Evolutionary conservation across 768 basidiomycete genomes (phyloP).

Genomic region (Hericium coralloides): DNA sequence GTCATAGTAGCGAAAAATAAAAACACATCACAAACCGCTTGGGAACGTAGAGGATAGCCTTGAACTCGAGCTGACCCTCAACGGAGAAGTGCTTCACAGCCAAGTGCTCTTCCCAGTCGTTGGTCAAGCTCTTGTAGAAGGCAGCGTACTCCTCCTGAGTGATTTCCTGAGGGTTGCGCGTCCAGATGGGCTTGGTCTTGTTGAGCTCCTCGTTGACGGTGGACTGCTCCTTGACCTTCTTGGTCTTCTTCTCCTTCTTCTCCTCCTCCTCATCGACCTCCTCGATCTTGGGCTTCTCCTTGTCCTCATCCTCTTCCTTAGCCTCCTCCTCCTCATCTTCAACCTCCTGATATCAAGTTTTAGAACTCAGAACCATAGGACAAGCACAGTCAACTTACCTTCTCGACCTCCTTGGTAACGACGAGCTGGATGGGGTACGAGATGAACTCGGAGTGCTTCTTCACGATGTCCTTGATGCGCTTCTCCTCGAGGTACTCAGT

Average conservation of each 20-base stretch:
- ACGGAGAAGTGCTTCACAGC: slow-evolving; percentile 99
- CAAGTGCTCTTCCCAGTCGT: slow-evolving; percentile 99
- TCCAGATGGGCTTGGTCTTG: slow-evolving; percentile 99
- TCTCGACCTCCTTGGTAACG: slow-evolving; percentile 98
- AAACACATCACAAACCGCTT: slow-evolving; percentile 57
- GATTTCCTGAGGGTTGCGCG: slow-evolving; percentile 94
- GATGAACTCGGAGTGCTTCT: slow-evolving; percentile 99
- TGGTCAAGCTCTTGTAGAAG: slow-evolving; percentile 99
- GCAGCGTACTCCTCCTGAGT: slow-evolving; percentile 85
- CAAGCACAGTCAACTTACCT: slow-evolving; percentile 46
- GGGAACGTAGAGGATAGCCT: slow-evolving; percentile 96
- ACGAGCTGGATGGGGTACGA: slow-evolving; percentile 99
- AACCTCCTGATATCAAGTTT: slow-evolving; percentile 53
- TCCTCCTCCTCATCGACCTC: slow-evolving; percentile 72
- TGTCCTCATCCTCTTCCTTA: slow-evolving; percentile 64
- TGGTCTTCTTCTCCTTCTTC: slow-evolving; percentile 77
- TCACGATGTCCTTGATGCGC: slow-evolving; percentile 98
- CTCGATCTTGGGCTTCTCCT: slow-evolving; percentile 65
- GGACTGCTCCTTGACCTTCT: slow-evolving; percentile 87
- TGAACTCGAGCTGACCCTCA: slow-evolving; percentile 99
- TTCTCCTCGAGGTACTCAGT: slow-evolving; percentile 99
- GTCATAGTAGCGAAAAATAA: slow-evolving; percentile 1
- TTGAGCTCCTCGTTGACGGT: slow-evolving; percentile 95
- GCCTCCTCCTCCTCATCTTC: slow-evolving; percentile 67
- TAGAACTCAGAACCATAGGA: background rate